These are phyloP conservation scores for Diaporthe humulicola DNA, from an alignment of 2,329 filamentous ascomycete genomes.

Conservation along the genomic window DNA sequence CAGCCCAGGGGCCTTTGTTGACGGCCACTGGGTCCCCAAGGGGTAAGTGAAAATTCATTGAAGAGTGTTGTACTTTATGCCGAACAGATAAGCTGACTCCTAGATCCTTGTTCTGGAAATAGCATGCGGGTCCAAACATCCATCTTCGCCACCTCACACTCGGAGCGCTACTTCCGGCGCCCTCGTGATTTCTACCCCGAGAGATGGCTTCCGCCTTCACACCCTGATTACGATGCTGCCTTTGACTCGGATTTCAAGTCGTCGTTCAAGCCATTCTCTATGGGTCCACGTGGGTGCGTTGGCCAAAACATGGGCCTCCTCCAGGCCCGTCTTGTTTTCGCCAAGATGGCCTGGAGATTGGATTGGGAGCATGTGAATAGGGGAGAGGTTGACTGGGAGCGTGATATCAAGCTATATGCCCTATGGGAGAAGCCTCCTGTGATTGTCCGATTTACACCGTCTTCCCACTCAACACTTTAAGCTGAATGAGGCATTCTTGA, in stretches of 20 bases:
- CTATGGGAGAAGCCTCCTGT: not conserved
- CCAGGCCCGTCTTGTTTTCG: not conserved
- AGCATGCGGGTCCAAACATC: slow-evolving; percentile 6
- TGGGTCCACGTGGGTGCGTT: not conserved
- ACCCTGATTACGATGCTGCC: not conserved
- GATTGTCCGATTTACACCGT: not conserved
- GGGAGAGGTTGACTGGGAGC: not conserved
- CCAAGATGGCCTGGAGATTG: not conserved
- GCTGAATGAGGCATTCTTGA: not conserved
- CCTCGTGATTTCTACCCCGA: not conserved
- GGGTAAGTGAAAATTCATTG: not conserved
- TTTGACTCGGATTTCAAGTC: not conserved
- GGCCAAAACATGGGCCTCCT: not conserved
- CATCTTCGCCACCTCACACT: not conserved
- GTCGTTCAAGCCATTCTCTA: not conserved
- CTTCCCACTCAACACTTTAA: not conserved
- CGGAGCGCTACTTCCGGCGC: not conserved
- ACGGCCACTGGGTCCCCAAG: not conserved
- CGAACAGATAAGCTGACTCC: not conserved
- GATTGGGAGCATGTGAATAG: not conserved
- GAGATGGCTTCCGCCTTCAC: not conserved
- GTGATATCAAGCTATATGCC: not conserved
- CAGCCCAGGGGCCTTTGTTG: not conserved
- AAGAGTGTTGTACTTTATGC: too few relatives aligned
- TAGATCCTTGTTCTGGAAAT: not conserved